Base-by-base conservation (phyloP, 2,329 filamentous ascomycete genomes). In the Capronia epimyces region DNA sequence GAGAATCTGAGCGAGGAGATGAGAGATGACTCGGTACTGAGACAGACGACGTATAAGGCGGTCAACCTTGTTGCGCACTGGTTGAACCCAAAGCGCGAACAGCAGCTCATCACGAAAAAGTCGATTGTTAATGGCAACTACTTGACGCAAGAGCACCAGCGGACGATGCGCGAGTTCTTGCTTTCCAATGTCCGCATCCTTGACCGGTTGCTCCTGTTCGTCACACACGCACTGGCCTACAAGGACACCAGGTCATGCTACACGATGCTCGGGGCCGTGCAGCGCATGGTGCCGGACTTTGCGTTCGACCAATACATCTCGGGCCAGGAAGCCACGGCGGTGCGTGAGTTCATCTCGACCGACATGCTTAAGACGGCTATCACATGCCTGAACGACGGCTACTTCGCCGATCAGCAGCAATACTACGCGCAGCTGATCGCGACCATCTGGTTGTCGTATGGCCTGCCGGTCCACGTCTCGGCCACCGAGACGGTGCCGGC, bases 351-450 rank as follows among this genome's bases (percentile, higher is more conserved):
- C 68, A 90, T 97, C 64, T 89, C 84, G 46, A 82, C 83, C 3
- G 87, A 95, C 59, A 88, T 97, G 2, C 79, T 98, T 43, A 88
- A 90, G 71, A 89, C 89, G 0, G 91, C 87, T 63, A 87, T 96
- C 65, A 87, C 84, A 1, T 94, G 87, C 1, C 81, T 98, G 44
- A 87, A 97, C 69, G 93, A 98, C 60, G 84, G 89, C 0, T 96
- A 97, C 68, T 98, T 97, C 68, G 90, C 96, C 27, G 93, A 98
- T 60, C 81, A 94, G 56, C 93, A 98, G 64, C 91, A 90, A 65
- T 90, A 98, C 45, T 77, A 98, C 18, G 91, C 89, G 0, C 80
- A 83, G 18, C 76, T 97, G 31, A 95, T 98, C 55, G 90, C 90
- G 0, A 80, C 84, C 3, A 93, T 97, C 55, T 76, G 95, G 61